Evolutionary conservation across 768 basidiomycete genomes (phyloP).

Genomic region (Collybia sp.): DNA sequence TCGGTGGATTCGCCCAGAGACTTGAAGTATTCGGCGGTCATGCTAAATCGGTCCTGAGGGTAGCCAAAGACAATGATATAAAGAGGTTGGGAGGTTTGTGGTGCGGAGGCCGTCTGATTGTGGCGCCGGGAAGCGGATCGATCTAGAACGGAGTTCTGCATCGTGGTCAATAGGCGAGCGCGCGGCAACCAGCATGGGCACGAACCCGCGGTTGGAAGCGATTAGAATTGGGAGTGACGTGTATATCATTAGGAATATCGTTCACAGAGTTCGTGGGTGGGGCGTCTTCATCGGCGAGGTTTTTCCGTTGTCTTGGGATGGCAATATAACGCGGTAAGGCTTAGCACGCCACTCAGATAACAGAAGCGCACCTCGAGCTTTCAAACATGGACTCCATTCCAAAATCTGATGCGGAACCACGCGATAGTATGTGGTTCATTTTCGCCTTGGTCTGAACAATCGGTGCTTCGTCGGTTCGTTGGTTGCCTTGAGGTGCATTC

Average conservation of each 20-base stretch:
- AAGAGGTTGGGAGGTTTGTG: constrained; percentile 35
- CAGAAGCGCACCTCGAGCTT: constrained; percentile 47
- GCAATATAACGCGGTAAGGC: constrained; percentile 3
- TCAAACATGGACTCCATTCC: constrained; percentile 86
- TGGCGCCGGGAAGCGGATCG: constrained; percentile 33
- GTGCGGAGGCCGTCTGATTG: constrained; percentile 19
- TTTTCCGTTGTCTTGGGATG: constrained; percentile 48
- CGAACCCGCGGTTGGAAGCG: constrained; percentile 44
- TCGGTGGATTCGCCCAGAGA: constrained; percentile 70
- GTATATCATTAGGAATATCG: constrained; percentile 63
- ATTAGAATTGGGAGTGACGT: constrained; percentile 32
- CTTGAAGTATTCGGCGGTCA: constrained; percentile 71
- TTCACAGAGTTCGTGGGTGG: constrained; percentile 73
- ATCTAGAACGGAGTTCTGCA: constrained; percentile 36
- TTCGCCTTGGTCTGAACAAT: constrained; percentile 79
- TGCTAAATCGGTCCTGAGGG: constrained; percentile 70
- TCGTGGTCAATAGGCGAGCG: constrained; percentile 1
- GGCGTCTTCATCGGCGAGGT: constrained; percentile 71
- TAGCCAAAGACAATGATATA: constrained; percentile 88
- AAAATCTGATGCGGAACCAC: constrained; percentile 65
- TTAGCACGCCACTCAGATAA: background rate
- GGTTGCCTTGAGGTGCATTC: constrained; percentile 48
- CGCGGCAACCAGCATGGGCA: constrained; percentile 6
- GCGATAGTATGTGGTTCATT: constrained; percentile 63
- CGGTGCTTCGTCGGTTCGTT: constrained; percentile 69